A percentile compares a stretch with the other conserved stretches of the same genome.
These are phyloP conservation scores for Citrus australasica DNA, from an alignment of 345 rosid species.

Conservation along the genomic window DNA sequence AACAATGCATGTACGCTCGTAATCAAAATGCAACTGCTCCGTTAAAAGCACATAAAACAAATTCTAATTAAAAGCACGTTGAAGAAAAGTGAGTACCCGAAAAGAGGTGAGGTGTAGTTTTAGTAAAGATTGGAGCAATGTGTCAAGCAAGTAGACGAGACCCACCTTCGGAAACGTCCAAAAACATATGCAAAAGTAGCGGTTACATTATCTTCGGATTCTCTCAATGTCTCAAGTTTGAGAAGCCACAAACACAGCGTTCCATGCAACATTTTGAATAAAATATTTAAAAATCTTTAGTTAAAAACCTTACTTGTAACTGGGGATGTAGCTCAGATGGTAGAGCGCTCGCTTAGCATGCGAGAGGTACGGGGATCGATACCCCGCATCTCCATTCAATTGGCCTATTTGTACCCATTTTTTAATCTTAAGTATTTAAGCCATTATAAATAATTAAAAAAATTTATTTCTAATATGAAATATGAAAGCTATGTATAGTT, in stretches of 20 bases:
- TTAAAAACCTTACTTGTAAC: background rate
- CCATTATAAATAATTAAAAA: no score
- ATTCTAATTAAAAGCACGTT: background rate
- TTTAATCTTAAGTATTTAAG: background rate
- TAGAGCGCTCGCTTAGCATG: slow-evolving; percentile 75
- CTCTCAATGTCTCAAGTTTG: background rate
- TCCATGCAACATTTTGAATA: no score
- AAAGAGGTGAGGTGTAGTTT: background rate
- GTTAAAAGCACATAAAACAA: background rate
- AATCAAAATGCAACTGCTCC: background rate
- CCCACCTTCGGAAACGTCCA: background rate
- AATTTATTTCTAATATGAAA: no score
- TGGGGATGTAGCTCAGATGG: slow-evolving; percentile 73
- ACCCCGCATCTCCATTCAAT: background rate
- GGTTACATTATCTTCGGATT: background rate
- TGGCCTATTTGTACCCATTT: no score
- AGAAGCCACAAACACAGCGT: no score
- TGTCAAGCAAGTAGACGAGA: background rate
- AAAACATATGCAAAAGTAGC: background rate
- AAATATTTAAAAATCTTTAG: no score
- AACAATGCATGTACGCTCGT: background rate
- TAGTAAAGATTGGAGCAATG: background rate
- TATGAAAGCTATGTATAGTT: no score
- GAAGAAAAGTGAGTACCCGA: background rate
- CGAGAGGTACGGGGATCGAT: slow-evolving; percentile 39